Conservation (phyloP, 2,329 filamentous ascomycete genomes). For the Fusarium vanettenii region DNA sequence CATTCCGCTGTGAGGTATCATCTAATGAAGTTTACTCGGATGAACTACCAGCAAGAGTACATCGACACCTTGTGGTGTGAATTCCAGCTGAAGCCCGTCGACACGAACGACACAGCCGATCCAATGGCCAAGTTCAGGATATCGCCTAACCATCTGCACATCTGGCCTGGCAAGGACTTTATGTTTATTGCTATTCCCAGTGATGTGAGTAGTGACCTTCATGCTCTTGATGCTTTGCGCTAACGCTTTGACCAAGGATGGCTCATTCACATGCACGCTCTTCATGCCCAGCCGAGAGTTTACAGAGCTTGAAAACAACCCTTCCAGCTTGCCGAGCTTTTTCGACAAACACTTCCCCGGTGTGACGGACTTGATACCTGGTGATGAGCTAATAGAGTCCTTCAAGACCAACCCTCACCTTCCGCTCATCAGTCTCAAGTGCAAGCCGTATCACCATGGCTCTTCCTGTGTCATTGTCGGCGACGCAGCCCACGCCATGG, state of each 20-base stretch:
- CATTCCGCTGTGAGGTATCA: slow-evolving; percentile 93
- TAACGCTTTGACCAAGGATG: slow-evolving; percentile 67
- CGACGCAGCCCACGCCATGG: slow-evolving; percentile 97
- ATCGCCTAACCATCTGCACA: slow-evolving; percentile 93
- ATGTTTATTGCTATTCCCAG: slow-evolving; percentile 99
- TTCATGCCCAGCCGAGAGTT: slow-evolving; percentile 84
- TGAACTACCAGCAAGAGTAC: slow-evolving; percentile 94
- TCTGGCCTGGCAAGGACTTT: slow-evolving; percentile 93
- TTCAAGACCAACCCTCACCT: slow-evolving; percentile 89
- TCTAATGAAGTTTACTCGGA: slow-evolving; percentile 92
- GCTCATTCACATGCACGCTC: slow-evolving; percentile 93
- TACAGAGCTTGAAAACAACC: slow-evolving; percentile 71
- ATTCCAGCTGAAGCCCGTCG: slow-evolving; percentile 78
- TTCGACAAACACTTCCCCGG: slow-evolving; percentile 90
- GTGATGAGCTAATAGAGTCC: slow-evolving; percentile 75
- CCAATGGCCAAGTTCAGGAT: slow-evolving; percentile 73
- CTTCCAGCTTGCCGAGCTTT: slow-evolving; percentile 72
- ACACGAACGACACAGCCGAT: slow-evolving; percentile 43
- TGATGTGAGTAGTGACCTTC: slow-evolving; percentile 55
- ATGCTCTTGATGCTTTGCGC: not conserved
- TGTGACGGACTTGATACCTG: slow-evolving; percentile 77
- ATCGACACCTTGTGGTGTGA: slow-evolving; percentile 99
- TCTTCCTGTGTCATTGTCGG: slow-evolving; percentile 86
- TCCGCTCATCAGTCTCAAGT: slow-evolving; percentile 93
- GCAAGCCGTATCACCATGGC: slow-evolving; percentile 84